Conservation (phyloP, 139 green algal genomes). For the Pleodorina starrii region DNA sequence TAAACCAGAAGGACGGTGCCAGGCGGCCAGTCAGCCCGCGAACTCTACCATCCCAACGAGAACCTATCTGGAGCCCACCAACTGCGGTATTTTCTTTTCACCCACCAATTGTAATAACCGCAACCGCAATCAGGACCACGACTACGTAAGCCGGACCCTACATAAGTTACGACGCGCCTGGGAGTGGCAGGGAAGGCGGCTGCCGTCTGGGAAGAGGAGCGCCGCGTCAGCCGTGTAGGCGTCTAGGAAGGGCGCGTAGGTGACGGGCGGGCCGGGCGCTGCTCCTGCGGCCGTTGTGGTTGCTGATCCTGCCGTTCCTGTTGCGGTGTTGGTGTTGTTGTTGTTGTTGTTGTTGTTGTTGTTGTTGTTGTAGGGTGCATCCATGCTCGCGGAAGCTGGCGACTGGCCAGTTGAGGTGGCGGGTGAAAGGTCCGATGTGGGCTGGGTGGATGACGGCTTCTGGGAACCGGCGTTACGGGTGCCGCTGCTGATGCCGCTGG, state of each 20-base stretch:
- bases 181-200: conserved; percentile 3
- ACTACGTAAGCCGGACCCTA: not conserved
- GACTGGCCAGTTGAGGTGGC: no score
- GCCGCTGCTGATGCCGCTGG: no score
- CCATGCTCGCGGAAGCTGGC: no score
- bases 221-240: not conserved
- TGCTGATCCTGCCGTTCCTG: no score
- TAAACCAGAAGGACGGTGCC: not conserved
- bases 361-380: no score
- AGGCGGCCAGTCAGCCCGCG: not conserved
- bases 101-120: not conserved
- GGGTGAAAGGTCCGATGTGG: no score
- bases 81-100: not conserved
- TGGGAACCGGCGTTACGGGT: no score
- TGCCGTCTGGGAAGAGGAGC: conserved; percentile 5
- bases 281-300: no score
- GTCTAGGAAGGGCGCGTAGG: conserved; percentile 10
- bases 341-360: no score
- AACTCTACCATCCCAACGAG: not conserved
- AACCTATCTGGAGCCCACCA: not conserved
- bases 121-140: not conserved
- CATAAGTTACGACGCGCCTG: not conserved
- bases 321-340: no score
- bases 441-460: no score
- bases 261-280: no score